These are phyloP conservation scores for Cystofilobasidium macerans DNA, from an alignment of 768 basidiomycete species.

Conservation along the genomic window DNA sequence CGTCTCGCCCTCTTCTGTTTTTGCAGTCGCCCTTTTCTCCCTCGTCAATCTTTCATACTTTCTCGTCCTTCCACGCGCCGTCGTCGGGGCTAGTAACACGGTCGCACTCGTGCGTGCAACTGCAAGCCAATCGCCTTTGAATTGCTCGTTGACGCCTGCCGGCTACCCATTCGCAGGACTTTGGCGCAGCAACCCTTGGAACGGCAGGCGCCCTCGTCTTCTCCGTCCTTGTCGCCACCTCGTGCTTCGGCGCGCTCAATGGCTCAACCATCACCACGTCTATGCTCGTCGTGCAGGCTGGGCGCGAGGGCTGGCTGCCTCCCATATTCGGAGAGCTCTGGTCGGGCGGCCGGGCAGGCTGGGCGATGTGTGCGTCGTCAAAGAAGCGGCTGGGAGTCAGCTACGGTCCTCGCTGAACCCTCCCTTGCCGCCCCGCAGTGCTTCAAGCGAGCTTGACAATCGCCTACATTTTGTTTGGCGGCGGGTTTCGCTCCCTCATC, in stretches of 20 bases:
- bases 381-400: neutral
- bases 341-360: conserved; percentile 69
- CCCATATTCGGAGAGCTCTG: conserved; percentile 69
- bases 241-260: conserved; percentile 90
- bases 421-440: conserved; percentile 31
- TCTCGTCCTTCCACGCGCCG: conserved; percentile 54
- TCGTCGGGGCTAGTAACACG: conserved; percentile 38
- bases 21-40: conserved; percentile 54
- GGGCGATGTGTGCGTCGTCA: conserved; percentile 49
- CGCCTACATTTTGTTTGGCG: conserved; percentile 69
- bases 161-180: conserved; percentile 51
- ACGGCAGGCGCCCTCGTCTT: conserved; percentile 76
- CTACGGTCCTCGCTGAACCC: neutral
- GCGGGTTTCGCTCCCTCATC: conserved; percentile 43
- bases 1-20: no score
- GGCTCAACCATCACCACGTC: conserved; percentile 55
- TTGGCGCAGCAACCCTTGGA: conserved; percentile 76
- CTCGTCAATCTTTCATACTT: conserved; percentile 84
- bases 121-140: neutral
- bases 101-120: conserved; percentile 33
- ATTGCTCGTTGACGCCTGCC: neutral
- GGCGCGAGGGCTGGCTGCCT: conserved; percentile 77
- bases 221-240: conserved; percentile 81
- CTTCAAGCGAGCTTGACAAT: conserved; percentile 64
- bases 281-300: conserved; percentile 79